Percentiles rank a stretch among this genome's conserved stretches.
Conservation (phyloP, 2,329 filamentous ascomycete species). For the Dothideomycetidae sp. region DNA sequence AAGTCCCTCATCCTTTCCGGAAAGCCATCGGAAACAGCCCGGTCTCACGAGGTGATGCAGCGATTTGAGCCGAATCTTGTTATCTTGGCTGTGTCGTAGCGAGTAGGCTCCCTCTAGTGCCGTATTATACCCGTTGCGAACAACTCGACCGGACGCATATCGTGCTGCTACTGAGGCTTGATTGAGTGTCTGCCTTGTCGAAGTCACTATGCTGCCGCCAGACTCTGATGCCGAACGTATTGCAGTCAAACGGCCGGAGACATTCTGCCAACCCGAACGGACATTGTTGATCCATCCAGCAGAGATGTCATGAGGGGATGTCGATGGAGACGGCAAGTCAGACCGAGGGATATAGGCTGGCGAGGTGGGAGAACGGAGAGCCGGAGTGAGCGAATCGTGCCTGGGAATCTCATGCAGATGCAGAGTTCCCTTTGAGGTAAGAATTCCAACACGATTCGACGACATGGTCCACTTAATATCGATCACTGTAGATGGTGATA, state of each 20-base stretch:
- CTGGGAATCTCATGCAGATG: constrained; percentile 75
- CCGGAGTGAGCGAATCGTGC: constrained; percentile 4
- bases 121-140: constrained; percentile 58
- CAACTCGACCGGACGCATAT: constrained; percentile 51
- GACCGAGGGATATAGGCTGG: constrained; percentile 3
- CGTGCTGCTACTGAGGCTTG: constrained; percentile 33
- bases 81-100: constrained; percentile 60
- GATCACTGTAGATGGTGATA: constrained; percentile 82
- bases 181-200: constrained; percentile 18
- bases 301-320: constrained; percentile 11
- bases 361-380: constrained; percentile 4
- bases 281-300: constrained; percentile 13
- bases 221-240: constrained; percentile 8
- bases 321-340: constrained; percentile 10
- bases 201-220: constrained; percentile 6
- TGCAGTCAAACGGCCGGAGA: constrained; percentile 7
- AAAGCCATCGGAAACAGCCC: constrained; percentile 52
- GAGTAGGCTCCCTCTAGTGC: constrained; percentile 55
- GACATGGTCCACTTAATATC: constrained; percentile 81
- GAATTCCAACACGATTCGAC: constrained; percentile 71
- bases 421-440: constrained; percentile 89
- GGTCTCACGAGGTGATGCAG: constrained; percentile 40
- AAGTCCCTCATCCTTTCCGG: constrained; percentile 45
- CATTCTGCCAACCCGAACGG: constrained; percentile 11
- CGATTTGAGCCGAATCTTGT: constrained; percentile 54